Evolutionary conservation across 495 filamentous ascomycete genomes (phyloP).

Genomic region (Xanthoparmelia taractica): DNA sequence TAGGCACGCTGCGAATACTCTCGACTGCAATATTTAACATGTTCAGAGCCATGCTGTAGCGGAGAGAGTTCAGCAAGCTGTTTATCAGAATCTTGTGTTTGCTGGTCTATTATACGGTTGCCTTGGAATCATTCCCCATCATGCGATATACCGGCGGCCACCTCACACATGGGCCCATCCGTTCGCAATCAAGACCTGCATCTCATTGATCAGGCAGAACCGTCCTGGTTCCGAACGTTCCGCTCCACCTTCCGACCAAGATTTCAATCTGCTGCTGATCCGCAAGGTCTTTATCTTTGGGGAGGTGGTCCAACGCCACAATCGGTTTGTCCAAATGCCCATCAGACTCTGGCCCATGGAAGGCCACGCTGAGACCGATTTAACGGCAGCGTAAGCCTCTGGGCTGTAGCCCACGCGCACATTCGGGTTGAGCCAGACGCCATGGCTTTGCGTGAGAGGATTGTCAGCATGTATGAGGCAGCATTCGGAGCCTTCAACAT

Average conservation of each 20-base stretch:
- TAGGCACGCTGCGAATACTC: too few species aligned
- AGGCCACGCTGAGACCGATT: conserved; percentile 38
- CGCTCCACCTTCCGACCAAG: conserved; percentile 34
- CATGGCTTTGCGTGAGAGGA: conserved; percentile 40
- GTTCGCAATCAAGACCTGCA: conserved; percentile 68
- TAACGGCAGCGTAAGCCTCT: conserved; percentile 48
- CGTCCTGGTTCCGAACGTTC: conserved; percentile 46
- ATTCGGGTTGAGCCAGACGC: conserved; percentile 70
- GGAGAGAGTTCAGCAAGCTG: too few species aligned
- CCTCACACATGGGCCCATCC: conserved; percentile 71
- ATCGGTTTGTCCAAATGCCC: conserved; percentile 53
- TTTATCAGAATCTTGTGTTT: not conserved
- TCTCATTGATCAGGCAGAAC: conserved; percentile 71
- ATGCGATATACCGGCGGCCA: not conserved
- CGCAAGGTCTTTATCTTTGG: conserved; percentile 33
- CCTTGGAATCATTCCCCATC: not conserved
- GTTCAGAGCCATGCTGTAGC: too few species aligned
- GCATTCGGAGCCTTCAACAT: conserved; percentile 75
- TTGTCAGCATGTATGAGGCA: conserved; percentile 80
- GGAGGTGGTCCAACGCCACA: conserved; percentile 42
- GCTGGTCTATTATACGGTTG: not conserved
- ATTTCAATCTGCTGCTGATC: conserved; percentile 36
- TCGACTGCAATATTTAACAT: too few species aligned
- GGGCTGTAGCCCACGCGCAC: conserved; percentile 67
- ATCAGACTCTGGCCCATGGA: conserved; percentile 28